Conservation (phyloP, 2,329 filamentous ascomycete species). For the Epichloe hybrida region DNA sequence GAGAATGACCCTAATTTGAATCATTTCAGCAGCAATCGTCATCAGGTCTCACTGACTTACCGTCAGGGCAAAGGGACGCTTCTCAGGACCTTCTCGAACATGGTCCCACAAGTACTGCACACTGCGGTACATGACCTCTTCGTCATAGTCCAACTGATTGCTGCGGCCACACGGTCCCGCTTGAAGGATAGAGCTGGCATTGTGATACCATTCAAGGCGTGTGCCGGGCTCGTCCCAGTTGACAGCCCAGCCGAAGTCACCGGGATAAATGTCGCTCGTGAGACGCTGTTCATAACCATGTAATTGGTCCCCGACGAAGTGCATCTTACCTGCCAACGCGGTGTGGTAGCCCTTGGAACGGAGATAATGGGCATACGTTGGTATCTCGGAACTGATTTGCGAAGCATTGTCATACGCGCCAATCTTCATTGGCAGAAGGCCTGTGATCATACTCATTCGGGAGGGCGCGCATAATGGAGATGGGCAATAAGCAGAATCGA, state of each 20-base stretch:
- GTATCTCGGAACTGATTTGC: conserved; percentile 69
- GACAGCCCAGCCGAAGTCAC: conserved; percentile 86
- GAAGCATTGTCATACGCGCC: conserved; percentile 85
- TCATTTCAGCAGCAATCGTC: background rate
- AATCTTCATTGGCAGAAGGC: conserved; percentile 82
- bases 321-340: conserved; percentile 88
- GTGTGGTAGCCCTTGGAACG: conserved; percentile 79
- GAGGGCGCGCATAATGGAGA: conserved; percentile 86
- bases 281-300: conserved; percentile 87
- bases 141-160: conserved; percentile 92
- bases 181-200: conserved; percentile 84
- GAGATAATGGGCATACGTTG: conserved; percentile 87
- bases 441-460: conserved; percentile 88
- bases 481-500: conserved; percentile 89
- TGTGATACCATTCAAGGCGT: conserved; percentile 90
- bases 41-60: conserved; percentile 18
- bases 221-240: conserved; percentile 88
- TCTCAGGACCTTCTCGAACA: conserved; percentile 60
- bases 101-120: conserved; percentile 85
- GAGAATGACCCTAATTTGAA: background rate
- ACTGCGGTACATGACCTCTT: conserved; percentile 88
- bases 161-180: conserved; percentile 79
- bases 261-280: conserved; percentile 92
- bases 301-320: conserved; percentile 88
- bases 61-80: conserved; percentile 75